A percentile compares a stretch with the other conserved stretches of the same genome.
Conservation (phyloP, 176 grass and related monocot species). For the Lolium rigidum region DNA sequence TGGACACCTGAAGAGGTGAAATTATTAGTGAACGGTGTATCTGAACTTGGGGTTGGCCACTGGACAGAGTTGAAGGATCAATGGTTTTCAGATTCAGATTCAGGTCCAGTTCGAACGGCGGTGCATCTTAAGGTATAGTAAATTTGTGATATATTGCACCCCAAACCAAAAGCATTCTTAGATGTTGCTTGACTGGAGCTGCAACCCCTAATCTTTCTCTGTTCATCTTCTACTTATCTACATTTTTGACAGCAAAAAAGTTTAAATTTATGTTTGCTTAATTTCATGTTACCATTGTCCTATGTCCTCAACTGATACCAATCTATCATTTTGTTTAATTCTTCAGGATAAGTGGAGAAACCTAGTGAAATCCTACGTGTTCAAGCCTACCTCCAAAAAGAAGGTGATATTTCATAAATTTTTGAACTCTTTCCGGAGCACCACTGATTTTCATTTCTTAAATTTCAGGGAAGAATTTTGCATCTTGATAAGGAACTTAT, state of each 20-base stretch:
- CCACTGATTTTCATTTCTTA: neutral
- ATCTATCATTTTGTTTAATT: slow-evolving; percentile 1
- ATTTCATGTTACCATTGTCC: neutral
- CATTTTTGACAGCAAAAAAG: neutral
- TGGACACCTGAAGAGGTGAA: slow-evolving; percentile 40
- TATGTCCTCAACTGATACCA: neutral
- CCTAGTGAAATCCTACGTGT: neutral
- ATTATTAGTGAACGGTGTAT: neutral
- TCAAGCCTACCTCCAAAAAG: neutral
- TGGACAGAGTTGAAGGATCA: neutral
- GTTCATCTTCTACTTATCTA: neutral
- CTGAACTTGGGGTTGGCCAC: too few species aligned
- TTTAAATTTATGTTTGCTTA: neutral
- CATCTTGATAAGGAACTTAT: neutral
- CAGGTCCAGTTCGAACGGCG: neutral
- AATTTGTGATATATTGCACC: neutral
- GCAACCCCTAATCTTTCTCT: neutral
- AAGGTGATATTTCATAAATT: too few species aligned
- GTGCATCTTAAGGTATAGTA: slow-evolving; percentile 51
- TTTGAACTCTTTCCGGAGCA: neutral
- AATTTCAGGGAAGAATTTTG: neutral
- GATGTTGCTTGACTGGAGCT: neutral
- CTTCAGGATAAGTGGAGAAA: slow-evolving; percentile 27
- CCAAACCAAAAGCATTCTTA: slow-evolving; percentile 16
- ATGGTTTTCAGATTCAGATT: too few species aligned